Conservation (phyloP, 768 basidiomycete genomes). For the Clitopilus passeckerianus region DNA sequence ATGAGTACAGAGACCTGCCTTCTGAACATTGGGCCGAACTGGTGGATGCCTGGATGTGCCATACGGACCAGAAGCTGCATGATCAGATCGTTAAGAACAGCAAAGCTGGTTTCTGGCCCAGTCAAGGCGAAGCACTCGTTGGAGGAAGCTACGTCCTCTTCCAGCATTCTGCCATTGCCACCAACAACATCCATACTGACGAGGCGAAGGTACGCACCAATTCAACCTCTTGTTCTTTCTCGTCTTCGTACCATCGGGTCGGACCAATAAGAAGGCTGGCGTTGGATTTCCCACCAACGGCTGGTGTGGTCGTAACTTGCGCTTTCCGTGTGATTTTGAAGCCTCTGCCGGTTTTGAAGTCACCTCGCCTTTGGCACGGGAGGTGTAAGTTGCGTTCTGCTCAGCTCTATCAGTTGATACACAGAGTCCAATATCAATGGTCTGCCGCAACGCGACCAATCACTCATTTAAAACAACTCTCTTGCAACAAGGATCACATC, state of each 20-base stretch:
- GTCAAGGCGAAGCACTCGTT: slow-evolving; percentile 66
- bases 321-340: slow-evolving; percentile 25
- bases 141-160: slow-evolving; percentile 89
- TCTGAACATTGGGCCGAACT: slow-evolving; percentile 98
- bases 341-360: slow-evolving; percentile 56
- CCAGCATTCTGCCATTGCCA: slow-evolving; percentile 51
- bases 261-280: slow-evolving; percentile 95
- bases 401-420: slow-evolving; percentile 82
- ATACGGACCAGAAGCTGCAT: slow-evolving; percentile 80
- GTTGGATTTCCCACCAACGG: slow-evolving; percentile 68
- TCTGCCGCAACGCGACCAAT: slow-evolving; percentile 16
- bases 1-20: slow-evolving; percentile 77
- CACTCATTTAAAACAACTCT: slow-evolving; percentile 87
- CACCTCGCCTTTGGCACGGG: slow-evolving; percentile 5
- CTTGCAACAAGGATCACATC: slow-evolving; percentile 61
- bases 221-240: slow-evolving; percentile 4
- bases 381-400: neutral
- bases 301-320: slow-evolving; percentile 14
- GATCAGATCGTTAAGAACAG: slow-evolving; percentile 58
- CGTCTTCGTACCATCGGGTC: slow-evolving; percentile 1
- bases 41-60: slow-evolving; percentile 98
- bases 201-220: slow-evolving; percentile 48
- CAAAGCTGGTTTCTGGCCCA: slow-evolving; percentile 76
- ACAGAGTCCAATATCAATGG: slow-evolving; percentile 77
- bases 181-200: slow-evolving; percentile 44